Conservation (phyloP, 2,329 filamentous ascomycete species). For the Calonectria multiphialidica region DNA sequence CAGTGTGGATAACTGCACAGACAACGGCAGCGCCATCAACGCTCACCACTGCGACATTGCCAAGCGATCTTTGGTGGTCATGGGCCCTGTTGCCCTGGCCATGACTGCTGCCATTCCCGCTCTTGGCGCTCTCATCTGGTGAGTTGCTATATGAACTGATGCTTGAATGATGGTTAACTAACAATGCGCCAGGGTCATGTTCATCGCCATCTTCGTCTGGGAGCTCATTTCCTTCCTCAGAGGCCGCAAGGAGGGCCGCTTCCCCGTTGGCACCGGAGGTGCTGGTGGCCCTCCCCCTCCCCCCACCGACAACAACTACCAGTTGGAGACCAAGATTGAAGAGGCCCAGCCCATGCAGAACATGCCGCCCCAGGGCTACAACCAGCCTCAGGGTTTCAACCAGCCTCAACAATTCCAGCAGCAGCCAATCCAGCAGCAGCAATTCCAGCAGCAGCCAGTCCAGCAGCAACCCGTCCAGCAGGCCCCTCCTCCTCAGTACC, state of each 20-base stretch:
- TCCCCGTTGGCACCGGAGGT: conserved; percentile 37
- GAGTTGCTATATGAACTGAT: conserved; percentile 27
- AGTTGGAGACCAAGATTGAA: conserved; percentile 50
- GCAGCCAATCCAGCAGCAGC: background rate
- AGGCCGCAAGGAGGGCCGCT: conserved; percentile 54
- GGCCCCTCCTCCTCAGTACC: conserved; percentile 13
- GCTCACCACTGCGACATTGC: conserved; percentile 51
- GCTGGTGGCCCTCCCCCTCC: background rate
- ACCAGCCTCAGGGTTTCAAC: conserved; percentile 31
- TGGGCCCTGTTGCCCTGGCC: conserved; percentile 49
- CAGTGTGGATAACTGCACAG: conserved; percentile 46
- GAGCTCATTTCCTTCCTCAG: conserved; percentile 49
- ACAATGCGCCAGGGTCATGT: conserved; percentile 49
- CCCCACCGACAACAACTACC: conserved; percentile 42
- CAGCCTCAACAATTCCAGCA: conserved; percentile 34
- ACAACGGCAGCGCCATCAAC: conserved; percentile 55
- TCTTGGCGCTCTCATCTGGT: conserved; percentile 58
- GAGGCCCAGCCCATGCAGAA: conserved; percentile 39
- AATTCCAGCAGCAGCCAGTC: conserved; percentile 26
- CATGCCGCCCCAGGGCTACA: conserved; percentile 37
- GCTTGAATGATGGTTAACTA: background rate
- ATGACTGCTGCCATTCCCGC: conserved; percentile 56
- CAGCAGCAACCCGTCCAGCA: conserved; percentile 25
- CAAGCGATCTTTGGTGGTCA: conserved; percentile 45
- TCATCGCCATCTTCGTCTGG: conserved; percentile 52